These are phyloP conservation scores for Komagataea norvegica DNA, from an alignment of 1,139 yeast genomes.

Conservation along the genomic window DNA sequence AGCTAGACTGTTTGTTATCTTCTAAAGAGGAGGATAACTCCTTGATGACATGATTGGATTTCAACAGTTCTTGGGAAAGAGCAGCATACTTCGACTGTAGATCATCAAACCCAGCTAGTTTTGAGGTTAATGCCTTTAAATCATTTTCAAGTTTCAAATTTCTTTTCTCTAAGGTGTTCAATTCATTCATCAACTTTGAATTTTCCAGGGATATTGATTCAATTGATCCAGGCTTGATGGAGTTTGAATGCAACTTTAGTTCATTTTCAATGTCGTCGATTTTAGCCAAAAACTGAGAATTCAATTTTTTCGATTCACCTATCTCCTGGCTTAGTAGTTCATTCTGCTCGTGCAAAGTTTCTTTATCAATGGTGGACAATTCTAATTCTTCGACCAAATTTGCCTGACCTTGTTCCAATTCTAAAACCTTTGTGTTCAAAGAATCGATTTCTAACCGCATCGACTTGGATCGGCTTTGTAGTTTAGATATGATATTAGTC, in stretches of 20 bases:
- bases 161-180: conserved; percentile 12
- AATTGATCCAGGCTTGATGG: conserved; percentile 1
- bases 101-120: neutral
- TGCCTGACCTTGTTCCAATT: conserved; percentile 29
- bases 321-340: conserved; percentile 40
- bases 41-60: conserved; percentile 39
- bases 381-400: conserved; percentile 44
- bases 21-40: conserved; percentile 45
- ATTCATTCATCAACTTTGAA: conserved; percentile 16
- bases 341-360: conserved; percentile 42
- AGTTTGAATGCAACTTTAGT: conserved; percentile 10
- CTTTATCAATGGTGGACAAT: conserved; percentile 49
- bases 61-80: conserved; percentile 31
- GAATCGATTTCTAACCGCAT: conserved; percentile 21
- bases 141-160: neutral
- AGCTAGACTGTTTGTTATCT: conserved; percentile 37
- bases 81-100: conserved; percentile 4
- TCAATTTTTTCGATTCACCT: conserved; percentile 28
- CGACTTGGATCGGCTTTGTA: conserved; percentile 35
- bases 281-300: conserved; percentile 33
- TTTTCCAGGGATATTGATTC: conserved; percentile 5
- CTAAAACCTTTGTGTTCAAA: conserved; percentile 24
- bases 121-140: neutral
- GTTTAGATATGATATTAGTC: conserved; percentile 38
- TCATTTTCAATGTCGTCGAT: conserved; percentile 27